A percentile compares a stretch with the other conserved stretches of the same genome.
Conservation (phyloP, 2,329 filamentous ascomycete genomes). For the Ophiostoma ulmi region DNA sequence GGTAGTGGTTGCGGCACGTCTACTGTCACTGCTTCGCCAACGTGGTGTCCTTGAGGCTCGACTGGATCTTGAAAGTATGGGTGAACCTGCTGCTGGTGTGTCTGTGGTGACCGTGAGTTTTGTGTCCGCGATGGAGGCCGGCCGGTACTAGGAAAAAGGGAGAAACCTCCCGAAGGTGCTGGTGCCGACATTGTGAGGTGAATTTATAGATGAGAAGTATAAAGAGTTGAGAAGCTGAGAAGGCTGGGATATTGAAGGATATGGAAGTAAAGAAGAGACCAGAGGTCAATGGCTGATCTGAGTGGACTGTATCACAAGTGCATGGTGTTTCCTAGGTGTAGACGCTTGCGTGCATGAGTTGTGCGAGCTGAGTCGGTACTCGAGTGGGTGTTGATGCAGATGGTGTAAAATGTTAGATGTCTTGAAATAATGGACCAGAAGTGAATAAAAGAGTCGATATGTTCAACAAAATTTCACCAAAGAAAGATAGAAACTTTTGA, state of each 20-base stretch:
- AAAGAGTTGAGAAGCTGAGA: not conserved
- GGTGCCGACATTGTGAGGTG: slow-evolving; percentile 37
- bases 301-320: not conserved
- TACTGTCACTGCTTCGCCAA: slow-evolving; percentile 26
- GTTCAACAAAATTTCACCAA: not conserved
- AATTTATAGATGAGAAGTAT: not conserved
- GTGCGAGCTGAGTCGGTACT: not conserved
- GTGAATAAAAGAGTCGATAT: not conserved
- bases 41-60: slow-evolving; percentile 20
- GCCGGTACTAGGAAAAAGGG: slow-evolving; percentile 52
- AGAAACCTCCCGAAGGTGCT: slow-evolving; percentile 46
- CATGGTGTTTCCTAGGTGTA: not conserved
- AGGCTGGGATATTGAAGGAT: not conserved
- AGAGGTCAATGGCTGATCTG: not conserved
- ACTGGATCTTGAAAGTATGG: not conserved
- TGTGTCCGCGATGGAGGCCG: slow-evolving; percentile 43
- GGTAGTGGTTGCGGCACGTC: slow-evolving; percentile 39
- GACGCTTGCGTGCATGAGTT: not conserved
- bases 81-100: slow-evolving; percentile 34
- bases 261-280: not conserved
- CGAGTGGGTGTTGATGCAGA: not conserved
- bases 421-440: not conserved
- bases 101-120: slow-evolving; percentile 36
- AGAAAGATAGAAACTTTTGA: not conserved
- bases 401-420: not conserved